A percentile compares a stretch with the other conserved stretches of the same genome.
phyloP scores from a whole-genome alignment of 2,329 filamentous ascomycete species.

The Ascochyta koolunga region DNA sequence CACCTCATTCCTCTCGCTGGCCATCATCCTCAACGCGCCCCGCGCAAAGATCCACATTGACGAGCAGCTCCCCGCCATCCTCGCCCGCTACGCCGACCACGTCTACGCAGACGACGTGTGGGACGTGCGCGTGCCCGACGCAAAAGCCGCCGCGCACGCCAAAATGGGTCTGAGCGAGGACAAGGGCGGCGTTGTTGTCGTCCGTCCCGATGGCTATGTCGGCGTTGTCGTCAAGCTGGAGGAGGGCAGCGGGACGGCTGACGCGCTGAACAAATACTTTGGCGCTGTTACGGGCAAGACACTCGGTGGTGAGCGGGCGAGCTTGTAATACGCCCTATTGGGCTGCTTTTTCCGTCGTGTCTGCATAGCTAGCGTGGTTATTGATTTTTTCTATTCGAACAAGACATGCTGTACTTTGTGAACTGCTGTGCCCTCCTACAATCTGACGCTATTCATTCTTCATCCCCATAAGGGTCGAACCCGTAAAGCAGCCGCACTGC shows the following conservation, averaged over 20 bases:
- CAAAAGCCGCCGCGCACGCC: conserved; percentile 76
- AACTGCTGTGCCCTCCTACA: too few relatives aligned
- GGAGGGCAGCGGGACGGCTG: conserved; percentile 78
- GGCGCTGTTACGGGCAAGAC: conserved; percentile 71
- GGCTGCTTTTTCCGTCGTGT: too few relatives aligned
- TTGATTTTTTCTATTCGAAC: too few relatives aligned
- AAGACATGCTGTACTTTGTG: too few relatives aligned
- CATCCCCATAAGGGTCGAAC: too few relatives aligned
- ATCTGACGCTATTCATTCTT: too few relatives aligned
- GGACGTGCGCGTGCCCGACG: conserved; percentile 72
- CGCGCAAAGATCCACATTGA: conserved; percentile 75
- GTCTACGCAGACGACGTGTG: conserved; percentile 85
- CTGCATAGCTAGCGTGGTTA: too few relatives aligned
- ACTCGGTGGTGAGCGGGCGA: conserved; percentile 47
- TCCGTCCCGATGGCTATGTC: conserved; percentile 86
- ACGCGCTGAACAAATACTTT: conserved; percentile 87
- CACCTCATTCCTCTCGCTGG: conserved; percentile 79
- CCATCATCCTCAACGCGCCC: conserved; percentile 72
- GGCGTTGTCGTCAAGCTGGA: conserved; percentile 75
- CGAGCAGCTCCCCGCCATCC: conserved; percentile 69
- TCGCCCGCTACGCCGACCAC: conserved; percentile 79
- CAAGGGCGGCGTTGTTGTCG: conserved; percentile 78
- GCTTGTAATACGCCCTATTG: too few relatives aligned
- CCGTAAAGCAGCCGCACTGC: too few relatives aligned
- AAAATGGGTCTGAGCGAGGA: conserved; percentile 83